A percentile compares a stretch with the other conserved stretches of the same genome.
Evolutionary conservation across 1,284 basidiomycete genomes (phyloP).

Genomic region (Phylloporus gajari): DNA sequence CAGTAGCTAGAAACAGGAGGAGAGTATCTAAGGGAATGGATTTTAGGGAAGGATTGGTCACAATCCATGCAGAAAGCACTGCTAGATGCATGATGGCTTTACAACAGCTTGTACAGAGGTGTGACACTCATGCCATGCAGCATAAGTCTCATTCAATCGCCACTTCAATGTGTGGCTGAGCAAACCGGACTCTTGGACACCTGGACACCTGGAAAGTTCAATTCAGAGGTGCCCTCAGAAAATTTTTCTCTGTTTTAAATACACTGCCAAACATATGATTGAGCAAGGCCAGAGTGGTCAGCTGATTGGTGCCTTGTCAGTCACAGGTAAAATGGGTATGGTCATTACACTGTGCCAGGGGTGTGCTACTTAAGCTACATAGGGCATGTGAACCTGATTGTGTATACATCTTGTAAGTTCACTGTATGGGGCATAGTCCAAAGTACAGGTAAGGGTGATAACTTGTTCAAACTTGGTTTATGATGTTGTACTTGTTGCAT

Average conservation of each 20-base stretch:
- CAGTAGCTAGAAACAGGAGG: not conserved
- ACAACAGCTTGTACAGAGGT: too few species aligned
- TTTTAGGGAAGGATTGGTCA: not conserved
- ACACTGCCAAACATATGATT: constrained; percentile 55
- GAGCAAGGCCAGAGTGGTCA: constrained; percentile 52
- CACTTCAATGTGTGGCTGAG: not conserved
- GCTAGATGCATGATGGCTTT: not conserved
- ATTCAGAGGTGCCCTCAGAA: not conserved
- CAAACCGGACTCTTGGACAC: not conserved
- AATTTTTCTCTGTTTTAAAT: constrained; percentile 44
- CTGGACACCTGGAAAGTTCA: not conserved
- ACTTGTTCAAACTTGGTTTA: not conserved
- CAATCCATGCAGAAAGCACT: not conserved
- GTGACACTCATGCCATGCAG: not conserved
- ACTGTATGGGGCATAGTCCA: constrained; percentile 55
- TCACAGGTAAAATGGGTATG: constrained; percentile 18
- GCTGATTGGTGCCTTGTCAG: constrained; percentile 41
- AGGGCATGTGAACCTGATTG: constrained; percentile 12
- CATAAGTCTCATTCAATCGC: not conserved
- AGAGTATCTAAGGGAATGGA: not conserved
- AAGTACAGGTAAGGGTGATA: constrained; percentile 35
- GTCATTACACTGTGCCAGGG: not conserved
- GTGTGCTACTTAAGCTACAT: not conserved
- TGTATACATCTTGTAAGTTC: constrained; percentile 54
- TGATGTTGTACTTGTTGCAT: constrained; percentile 1